Evolutionary conservation across 2,329 filamentous ascomycete genomes (phyloP), one percentile per base, ranked within the genome.

Genomic region (Tothia fuscella): DNA sequence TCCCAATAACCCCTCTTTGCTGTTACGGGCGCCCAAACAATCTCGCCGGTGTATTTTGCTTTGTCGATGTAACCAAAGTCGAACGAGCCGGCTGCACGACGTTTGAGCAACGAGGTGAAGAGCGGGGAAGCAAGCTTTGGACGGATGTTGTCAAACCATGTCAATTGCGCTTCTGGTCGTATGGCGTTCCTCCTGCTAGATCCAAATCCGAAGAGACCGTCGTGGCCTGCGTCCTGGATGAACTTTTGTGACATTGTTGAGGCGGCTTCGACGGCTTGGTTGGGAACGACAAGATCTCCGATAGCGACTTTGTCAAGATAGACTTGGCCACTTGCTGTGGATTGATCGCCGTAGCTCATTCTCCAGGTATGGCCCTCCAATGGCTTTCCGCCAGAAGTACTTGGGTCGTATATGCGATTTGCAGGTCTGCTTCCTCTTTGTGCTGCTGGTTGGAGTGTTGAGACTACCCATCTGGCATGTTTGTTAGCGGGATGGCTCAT

Each of bases 301-400:
- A 84, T 67, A 16, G 63, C 62, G 31, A 83, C 79, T 35, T 65
- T 72, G 56, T 84, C 80, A 22, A 64, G 67, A 58, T 79, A 82
- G 41, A 84, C 79, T 37, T 70, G 68, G 30, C 80, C 80, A 34
- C 58, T 64, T n/a, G 80, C 80, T 28, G 66, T 67, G 34, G 73
- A 75, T 13, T 75, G 74, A 49, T 84, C 80, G 19, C 76, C 78
- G 50, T 84, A 84, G n/a, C 54, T 60, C 51, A 82, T 78, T 5
- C 58, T 56, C 77, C 78, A 83, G 19, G 58, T 66, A 14, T 32
- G 19, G 26, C 41, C 41, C 2, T 14, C 5, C 10, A 24, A 10
- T 12, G 6, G 22, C 36, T 42, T 21, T 22, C 29, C 41, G n/a
- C 12, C n/a, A 26, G 41, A 32, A 3, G 33, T 24, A 14, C 10